Evolutionary conservation across 1,284 basidiomycete species (phyloP).

Genomic region (Rhodotorula sp.): DNA sequence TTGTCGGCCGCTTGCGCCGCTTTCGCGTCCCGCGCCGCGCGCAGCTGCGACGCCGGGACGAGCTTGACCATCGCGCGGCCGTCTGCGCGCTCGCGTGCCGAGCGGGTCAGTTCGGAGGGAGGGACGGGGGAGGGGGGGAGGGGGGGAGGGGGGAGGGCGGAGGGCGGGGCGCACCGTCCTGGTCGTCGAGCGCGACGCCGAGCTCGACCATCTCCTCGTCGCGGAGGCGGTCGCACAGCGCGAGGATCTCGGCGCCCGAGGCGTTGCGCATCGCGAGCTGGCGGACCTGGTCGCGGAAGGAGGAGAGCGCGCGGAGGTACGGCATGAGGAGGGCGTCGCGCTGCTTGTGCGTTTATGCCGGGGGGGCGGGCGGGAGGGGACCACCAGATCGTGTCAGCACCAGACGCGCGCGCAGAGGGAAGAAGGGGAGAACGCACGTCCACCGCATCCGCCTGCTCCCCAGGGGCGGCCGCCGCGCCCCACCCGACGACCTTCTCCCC

Average conservation of each 20-base stretch:
- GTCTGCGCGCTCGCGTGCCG: slow-evolving; percentile 57
- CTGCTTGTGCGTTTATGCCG: background rate
- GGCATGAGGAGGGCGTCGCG: slow-evolving; percentile 81
- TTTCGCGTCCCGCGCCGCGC: slow-evolving; percentile 86
- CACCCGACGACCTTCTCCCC: slow-evolving; percentile 54
- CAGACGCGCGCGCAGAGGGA: background rate
- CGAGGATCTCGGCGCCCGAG: slow-evolving; percentile 67
- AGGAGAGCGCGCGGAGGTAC: slow-evolving; percentile 79
- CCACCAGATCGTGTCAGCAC: background rate
- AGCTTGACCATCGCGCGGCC: slow-evolving; percentile 94
- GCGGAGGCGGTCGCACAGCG: slow-evolving; percentile 83
- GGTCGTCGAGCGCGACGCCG: slow-evolving; percentile 94
- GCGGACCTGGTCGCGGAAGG: slow-evolving; percentile 89
- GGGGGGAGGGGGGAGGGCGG: too few relatives aligned
- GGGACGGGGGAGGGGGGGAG: background rate
- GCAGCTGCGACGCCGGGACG: slow-evolving; percentile 77
- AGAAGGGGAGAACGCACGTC: slow-evolving; percentile 60
- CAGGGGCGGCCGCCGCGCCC: slow-evolving; percentile 52
- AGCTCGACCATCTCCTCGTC: slow-evolving; percentile 88
- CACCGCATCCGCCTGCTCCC: slow-evolving; percentile 48
- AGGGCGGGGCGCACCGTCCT: slow-evolving; percentile 78
- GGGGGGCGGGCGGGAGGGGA: too few relatives aligned
- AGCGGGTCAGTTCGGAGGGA: background rate
- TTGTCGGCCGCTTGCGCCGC: slow-evolving; percentile 70
- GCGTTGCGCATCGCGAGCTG: slow-evolving; percentile 75